Base-by-base conservation (phyloP, 495 filamentous ascomycete genomes). In the Podospora comata region DNA sequence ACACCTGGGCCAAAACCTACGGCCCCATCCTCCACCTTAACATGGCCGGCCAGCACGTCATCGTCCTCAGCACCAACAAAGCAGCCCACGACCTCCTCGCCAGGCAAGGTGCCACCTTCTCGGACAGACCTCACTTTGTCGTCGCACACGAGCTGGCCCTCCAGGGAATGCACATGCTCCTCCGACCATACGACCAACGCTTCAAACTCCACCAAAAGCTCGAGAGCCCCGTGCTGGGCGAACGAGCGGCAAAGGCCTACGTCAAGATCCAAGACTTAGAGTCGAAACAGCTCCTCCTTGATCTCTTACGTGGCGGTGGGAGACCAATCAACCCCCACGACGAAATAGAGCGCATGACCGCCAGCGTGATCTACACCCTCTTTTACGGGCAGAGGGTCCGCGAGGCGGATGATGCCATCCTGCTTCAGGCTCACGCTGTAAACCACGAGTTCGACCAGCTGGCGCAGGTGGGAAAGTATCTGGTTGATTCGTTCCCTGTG, bases 1-100 rank as follows among this genome's bases (percentile, higher is more conserved):
- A 76, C 18, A 63, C 77, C 69, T 83, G 80, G 81, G 77, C 74
- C 62, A 74, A 79, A 65, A 66, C 74, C 32, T 81, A 83, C 67
- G 82, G 82, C 18, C 81, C 80, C 0, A 68, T 84, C n/a, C 68
- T 82, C 16, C 55, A 70, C 55, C 63, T 80, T 19, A 73, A 70
- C 28, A 71, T 75, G 69, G 67, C 64, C 44, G 72, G 75, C 0
- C 73, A 77, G 53, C 67, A 68, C 9, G 23, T 77, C 6, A 70
- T 80, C 67, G 70, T 77, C 20, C n/a, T 80, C 54, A 71, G 68
- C 0, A 71, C 74, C 7, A 65, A 69, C 26, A 64, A 78, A 58
- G 74, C 72, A 0, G 77, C 74, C n/a, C 74, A 74, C n/a, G 75
- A 79, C 1, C 70, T 80, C 2, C 72, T 80, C 30, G 62, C 65